Percentiles rank a stretch among this genome's conserved stretches.
These are phyloP conservation scores for Ilyonectria robusta DNA, from an alignment of 2,329 filamentous ascomycete genomes.

Conservation along the genomic window DNA sequence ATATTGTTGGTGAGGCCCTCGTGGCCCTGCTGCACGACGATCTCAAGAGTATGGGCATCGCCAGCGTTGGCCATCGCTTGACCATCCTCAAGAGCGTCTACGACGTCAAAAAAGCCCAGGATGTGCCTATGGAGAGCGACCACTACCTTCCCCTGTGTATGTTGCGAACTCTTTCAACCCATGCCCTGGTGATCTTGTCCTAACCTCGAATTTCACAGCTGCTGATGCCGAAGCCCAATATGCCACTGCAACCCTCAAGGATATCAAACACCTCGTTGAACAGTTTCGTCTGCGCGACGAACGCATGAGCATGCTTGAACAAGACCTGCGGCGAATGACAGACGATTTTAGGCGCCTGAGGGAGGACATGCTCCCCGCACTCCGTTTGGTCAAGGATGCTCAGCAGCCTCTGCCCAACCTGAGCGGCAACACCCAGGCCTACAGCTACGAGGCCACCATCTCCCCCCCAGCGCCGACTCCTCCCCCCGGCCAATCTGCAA, in stretches of 20 bases:
- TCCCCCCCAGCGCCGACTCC: slow-evolving; percentile 72
- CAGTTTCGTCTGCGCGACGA: slow-evolving; percentile 92
- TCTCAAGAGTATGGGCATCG: slow-evolving; percentile 93
- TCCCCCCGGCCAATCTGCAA: slow-evolving; percentile 62
- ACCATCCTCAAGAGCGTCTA: slow-evolving; percentile 97
- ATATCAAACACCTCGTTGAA: slow-evolving; percentile 91
- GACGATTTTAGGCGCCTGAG: slow-evolving; percentile 91
- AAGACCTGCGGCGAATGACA: slow-evolving; percentile 84
- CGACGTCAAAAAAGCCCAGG: slow-evolving; percentile 94
- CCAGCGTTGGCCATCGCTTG: slow-evolving; percentile 92
- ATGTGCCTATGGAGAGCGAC: slow-evolving; percentile 90
- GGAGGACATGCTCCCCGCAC: slow-evolving; percentile 91
- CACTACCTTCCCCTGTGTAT: slow-evolving; percentile 94
- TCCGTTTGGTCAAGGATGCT: slow-evolving; percentile 92
- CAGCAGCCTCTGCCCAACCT: slow-evolving; percentile 84
- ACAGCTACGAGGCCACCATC: slow-evolving; percentile 64
- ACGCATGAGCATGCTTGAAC: slow-evolving; percentile 86
- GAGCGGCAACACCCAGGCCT: slow-evolving; percentile 57
- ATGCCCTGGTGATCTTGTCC: slow-evolving; percentile 41
- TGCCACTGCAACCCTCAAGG: slow-evolving; percentile 89
- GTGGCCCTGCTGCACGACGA: slow-evolving; percentile 92
- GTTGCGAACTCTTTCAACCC: slow-evolving; percentile 32
- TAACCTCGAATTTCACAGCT: slow-evolving; percentile 66
- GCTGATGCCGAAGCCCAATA: slow-evolving; percentile 91
- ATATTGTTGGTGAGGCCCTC: slow-evolving; percentile 92